These are phyloP conservation scores for Cucumis melo DNA, from an alignment of 306 rosid genomes.

Conservation along the genomic window DNA sequence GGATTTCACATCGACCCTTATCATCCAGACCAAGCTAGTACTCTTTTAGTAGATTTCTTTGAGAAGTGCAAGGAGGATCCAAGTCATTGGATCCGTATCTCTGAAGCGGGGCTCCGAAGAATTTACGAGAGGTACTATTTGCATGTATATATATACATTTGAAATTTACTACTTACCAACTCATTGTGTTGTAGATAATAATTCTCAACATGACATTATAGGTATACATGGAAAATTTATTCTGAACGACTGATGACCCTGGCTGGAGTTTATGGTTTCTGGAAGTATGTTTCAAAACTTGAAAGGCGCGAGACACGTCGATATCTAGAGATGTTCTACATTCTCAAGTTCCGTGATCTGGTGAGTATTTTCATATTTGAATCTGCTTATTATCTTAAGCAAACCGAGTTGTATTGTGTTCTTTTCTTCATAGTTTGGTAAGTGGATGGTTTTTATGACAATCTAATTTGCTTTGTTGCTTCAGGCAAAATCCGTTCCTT, in stretches of 20 bases:
- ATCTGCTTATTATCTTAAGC: not conserved
- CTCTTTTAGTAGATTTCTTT: constrained; percentile 49
- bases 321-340: constrained; percentile 93
- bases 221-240: constrained; percentile 94
- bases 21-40: constrained; percentile 62
- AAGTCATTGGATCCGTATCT: constrained; percentile 51
- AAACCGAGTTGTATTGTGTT: not conserved
- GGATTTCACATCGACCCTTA: constrained; percentile 94
- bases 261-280: constrained; percentile 88
- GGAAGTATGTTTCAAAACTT: constrained; percentile 87
- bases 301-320: constrained; percentile 81
- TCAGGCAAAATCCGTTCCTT: constrained; percentile 74
- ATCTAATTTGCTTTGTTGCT: not conserved
- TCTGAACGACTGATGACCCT: constrained; percentile 83
- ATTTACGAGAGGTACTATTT: constrained; percentile 52
- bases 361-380: constrained; percentile 26
- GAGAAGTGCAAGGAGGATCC: constrained; percentile 51
- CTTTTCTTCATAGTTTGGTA: not conserved
- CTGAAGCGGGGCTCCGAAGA: constrained; percentile 73
- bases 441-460: not conserved
- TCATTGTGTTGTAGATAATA: not conserved
- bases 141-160: not conserved
- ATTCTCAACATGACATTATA: not conserved
- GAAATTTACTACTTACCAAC: not conserved
- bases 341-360: constrained; percentile 84